Evolutionary conservation across 2,329 filamentous ascomycete species (phyloP).

Genomic region (Didymellaceae sp.): DNA sequence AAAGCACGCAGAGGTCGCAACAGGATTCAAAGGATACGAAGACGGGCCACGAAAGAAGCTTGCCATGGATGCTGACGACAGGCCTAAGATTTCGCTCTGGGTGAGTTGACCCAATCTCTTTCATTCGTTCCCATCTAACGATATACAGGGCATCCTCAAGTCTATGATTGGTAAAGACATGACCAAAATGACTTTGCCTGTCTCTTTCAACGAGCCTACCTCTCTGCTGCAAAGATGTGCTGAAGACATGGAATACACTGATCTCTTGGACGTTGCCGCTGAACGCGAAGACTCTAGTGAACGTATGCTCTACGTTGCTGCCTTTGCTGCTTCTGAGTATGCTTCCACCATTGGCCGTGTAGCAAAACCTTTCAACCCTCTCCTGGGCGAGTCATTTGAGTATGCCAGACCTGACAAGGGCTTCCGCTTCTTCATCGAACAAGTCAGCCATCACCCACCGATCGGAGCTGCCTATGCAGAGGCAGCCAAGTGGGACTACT

Average conservation of each 20-base stretch:
- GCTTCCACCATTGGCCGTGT: constrained; percentile 96
- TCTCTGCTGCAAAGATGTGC: constrained; percentile 92
- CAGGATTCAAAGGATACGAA: constrained; percentile 89
- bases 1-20: constrained; percentile 70
- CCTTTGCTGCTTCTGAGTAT: constrained; percentile 95
- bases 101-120: constrained; percentile 56
- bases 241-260: constrained; percentile 97
- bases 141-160: constrained; percentile 82
- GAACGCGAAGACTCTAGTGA: constrained; percentile 87
- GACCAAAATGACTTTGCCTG: constrained; percentile 98
- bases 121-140: constrained; percentile 30
- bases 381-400: constrained; percentile 95
- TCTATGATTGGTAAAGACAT: constrained; percentile 99
- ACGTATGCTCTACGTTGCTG: constrained; percentile 90
- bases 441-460: constrained; percentile 96
- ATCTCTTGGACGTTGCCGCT: constrained; percentile 87
- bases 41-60: constrained; percentile 80
- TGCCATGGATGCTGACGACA: constrained; percentile 88
- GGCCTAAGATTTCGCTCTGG: constrained; percentile 95
- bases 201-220: constrained; percentile 98
- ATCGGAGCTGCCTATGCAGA: constrained; percentile 94
- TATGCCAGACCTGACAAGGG: constrained; percentile 95
- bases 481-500: constrained; percentile 94
- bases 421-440: constrained; percentile 97
- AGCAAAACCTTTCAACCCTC: constrained; percentile 96